phyloP scores from a whole-genome alignment of 2,329 filamentous ascomycete species.

The Exophiala phaeomuriformis region DNA sequence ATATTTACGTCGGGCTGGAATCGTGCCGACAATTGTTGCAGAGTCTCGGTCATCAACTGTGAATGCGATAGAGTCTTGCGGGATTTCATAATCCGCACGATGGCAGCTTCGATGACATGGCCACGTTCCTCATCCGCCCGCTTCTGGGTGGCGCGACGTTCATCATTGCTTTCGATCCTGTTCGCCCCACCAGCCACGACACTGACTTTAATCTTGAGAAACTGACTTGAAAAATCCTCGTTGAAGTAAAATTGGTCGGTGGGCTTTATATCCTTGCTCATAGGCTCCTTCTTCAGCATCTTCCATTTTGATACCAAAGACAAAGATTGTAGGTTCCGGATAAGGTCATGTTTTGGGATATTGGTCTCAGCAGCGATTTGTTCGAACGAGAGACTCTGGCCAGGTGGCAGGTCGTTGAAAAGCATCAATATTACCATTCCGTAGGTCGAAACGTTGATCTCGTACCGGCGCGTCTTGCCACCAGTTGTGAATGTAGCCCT shows the following conservation, averaged over 20 bases:
- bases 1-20: conserved; percentile 47
- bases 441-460: conserved; percentile 86
- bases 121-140: conserved; percentile 45
- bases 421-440: conserved; percentile 83
- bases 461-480: conserved; percentile 70
- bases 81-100: conserved; percentile 51
- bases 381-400: conserved; percentile 53
- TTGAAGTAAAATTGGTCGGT: conserved; percentile 80
- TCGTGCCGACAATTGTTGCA: conserved; percentile 42
- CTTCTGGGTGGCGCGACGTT: conserved; percentile 47
- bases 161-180: conserved; percentile 68
- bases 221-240: conserved; percentile 68
- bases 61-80: conserved; percentile 44
- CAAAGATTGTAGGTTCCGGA: conserved; percentile 71
- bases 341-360: conserved; percentile 66
- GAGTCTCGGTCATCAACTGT: conserved; percentile 46
- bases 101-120: conserved; percentile 45
- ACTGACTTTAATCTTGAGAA: conserved; percentile 81
- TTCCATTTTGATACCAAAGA: conserved; percentile 76
- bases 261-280: conserved; percentile 66
- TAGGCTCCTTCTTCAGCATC: conserved; percentile 71
- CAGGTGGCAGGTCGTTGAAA: conserved; percentile 67
- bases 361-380: conserved; percentile 78
- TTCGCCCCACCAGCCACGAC: conserved; percentile 69
- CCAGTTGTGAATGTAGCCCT: conserved; percentile 68